Evolutionary conservation across 192 early-diverging fungal species (phyloP), one percentile per base, ranked within the genome.

Genomic region (Coemansia reversa): DNA sequence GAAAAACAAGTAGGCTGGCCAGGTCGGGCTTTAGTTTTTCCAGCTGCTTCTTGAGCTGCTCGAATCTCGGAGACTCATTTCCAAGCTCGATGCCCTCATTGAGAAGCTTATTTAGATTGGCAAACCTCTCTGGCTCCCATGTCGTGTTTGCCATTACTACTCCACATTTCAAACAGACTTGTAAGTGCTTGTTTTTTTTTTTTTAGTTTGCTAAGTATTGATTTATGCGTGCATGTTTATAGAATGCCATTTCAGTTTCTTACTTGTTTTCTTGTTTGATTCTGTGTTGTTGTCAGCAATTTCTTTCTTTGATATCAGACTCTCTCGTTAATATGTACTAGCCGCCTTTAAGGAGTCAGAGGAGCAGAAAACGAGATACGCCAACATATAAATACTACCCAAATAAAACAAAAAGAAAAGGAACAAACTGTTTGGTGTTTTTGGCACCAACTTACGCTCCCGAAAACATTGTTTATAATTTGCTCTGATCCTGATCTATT

Each of bases 61-160:
- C 78, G 35, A 75, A 67, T 42, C 55, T 42, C 33, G 74, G 61
- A 49, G 75, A 76, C 30, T 79, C 76, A 9, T 58, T 51, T 5
- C 61, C 52, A 14, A 71, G 67, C 51, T 72, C 76, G 25, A 65
- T 47, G 47, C 72, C 61, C 45, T 76, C 73, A 24, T 51, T 58
- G 22, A 83, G 67, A 5, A 79, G 76, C 58, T 66, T 69, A 54
- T 70, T 61, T 20, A 83, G 74, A 54, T 66, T 65, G 50, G 76
- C 51, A 62, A 69, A 83, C 62, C 69, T 63, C 65, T 79, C 73
- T 6, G 82, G 74, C 57, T 76, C 68, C 82, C 82, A 83, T 22
- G 65, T 72, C n/a, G 66, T 57, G 47, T 76, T 72, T 51, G 72
- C 79, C 71, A 72, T 76, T 60, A 62, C 72, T 72, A 25, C 23